phyloP scores from a whole-genome alignment of 805 yeast genomes.

The Saccharomycopsis sp. region DNA sequence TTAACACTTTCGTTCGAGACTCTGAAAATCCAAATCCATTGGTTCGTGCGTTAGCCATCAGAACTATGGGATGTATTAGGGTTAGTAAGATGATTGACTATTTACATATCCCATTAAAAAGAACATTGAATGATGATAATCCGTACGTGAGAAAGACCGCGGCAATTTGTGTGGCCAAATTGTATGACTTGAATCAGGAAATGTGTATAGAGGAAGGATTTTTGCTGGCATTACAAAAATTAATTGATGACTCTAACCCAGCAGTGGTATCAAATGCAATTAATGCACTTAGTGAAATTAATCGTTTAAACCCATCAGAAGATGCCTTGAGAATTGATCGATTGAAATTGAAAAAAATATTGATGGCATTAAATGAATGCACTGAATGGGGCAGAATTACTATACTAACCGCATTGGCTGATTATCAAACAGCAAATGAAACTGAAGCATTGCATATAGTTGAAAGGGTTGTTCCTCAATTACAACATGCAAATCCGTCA shows the following conservation, averaged over 20 bases:
- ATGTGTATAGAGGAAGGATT: slow-evolving; percentile 86
- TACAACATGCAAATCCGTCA: slow-evolving; percentile 95
- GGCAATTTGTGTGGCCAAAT: slow-evolving; percentile 92
- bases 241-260: slow-evolving; percentile 84
- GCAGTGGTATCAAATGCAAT: slow-evolving; percentile 97
- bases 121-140: slow-evolving; percentile 84
- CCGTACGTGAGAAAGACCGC: slow-evolving; percentile 98
- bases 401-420: slow-evolving; percentile 73
- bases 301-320: slow-evolving; percentile 53
- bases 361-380: slow-evolving; percentile 88
- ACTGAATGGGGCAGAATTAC: slow-evolving; percentile 99
- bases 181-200: slow-evolving; percentile 76
- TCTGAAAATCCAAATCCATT: slow-evolving; percentile 95
- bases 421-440: slow-evolving; percentile 48
- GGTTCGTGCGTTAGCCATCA: slow-evolving; percentile 89
- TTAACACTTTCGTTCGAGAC: slow-evolving; percentile 91
- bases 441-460: slow-evolving; percentile 77
- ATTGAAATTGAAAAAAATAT: slow-evolving; percentile 44
- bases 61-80: slow-evolving; percentile 98
- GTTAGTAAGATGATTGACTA: slow-evolving; percentile 95
- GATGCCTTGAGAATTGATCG: slow-evolving; percentile 37
- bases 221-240: slow-evolving; percentile 52
- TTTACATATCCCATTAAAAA: slow-evolving; percentile 80
- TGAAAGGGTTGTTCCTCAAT: slow-evolving; percentile 87
- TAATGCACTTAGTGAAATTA: slow-evolving; percentile 77